Evolutionary conservation across 192 early-diverging fungal genomes (phyloP), one percentile per base, ranked within the genome.

Genomic region (Backusella circina): DNA sequence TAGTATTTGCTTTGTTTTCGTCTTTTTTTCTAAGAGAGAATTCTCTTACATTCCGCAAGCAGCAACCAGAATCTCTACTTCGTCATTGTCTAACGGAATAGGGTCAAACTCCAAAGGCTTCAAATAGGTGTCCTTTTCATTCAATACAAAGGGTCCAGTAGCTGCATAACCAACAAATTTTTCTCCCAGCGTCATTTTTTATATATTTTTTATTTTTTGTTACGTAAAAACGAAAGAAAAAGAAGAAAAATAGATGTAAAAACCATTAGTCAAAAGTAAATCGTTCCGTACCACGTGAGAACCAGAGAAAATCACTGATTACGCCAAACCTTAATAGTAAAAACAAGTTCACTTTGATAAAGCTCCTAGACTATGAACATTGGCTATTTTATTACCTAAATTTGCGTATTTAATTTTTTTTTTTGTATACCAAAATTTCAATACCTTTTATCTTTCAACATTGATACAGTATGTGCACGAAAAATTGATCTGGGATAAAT

Each of bases 11-110:
- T 9, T 51, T 23, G n/a, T 7, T 28, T 57, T 23, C 23, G 54
- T 57, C n/a, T 37, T 37, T 37, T 38, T 38, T 2, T 38, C 6
- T 66, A n/a, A n/a, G n/a, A n/a, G n/a, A n/a, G n/a, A n/a, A n/a
- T 33, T 15, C n/a, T 35, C 79, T 54, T 80, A 88, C 75, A 86
- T 76, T 70, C 85, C 86, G 76, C 85, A 86, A n/a, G 79, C 70
- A 41, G 70, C 44, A 37, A 88, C 82, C 12, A 78, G 71, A 10
- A 88, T 73, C 69, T 88, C 87, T 28, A 86, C 82, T 61, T 88
- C 85, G 72, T 85, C 76, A 23, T 74, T 71, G 2, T 81, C 74
- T 9, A 88, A 71, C 0, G 77, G 70, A 3, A 81, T 76, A 37
- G 86, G 80, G 0, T 71, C 75, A 65, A 82, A 88, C 8, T 73